These are phyloP conservation scores for Fusarium clavum DNA, from an alignment of 2,329 filamentous ascomycete genomes.

Conservation along the genomic window DNA sequence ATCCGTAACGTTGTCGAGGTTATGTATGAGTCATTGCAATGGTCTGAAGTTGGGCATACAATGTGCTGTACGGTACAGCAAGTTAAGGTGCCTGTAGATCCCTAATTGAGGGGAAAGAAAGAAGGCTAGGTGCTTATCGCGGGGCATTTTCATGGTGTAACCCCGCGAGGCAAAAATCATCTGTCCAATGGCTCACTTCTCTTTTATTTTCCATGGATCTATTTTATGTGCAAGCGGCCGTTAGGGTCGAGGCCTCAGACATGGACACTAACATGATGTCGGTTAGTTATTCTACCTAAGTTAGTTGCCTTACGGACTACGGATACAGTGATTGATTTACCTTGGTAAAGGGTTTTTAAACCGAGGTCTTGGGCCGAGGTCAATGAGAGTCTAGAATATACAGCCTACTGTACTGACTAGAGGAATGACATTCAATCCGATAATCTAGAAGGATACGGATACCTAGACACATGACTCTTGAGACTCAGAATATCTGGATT, in stretches of 20 bases:
- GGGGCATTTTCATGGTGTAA: slow-evolving; percentile 35
- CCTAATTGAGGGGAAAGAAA: slow-evolving; percentile 29
- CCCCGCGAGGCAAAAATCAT: slow-evolving; percentile 16
- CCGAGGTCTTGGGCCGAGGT: slow-evolving; percentile 24
- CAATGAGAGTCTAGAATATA: not conserved
- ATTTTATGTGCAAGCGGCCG: slow-evolving; percentile 12
- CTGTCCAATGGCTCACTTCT: slow-evolving; percentile 14
- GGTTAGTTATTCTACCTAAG: not conserved
- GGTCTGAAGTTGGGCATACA: not conserved
- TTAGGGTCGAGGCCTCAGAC: slow-evolving; percentile 19
- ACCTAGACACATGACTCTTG: not conserved
- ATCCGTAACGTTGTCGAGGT: slow-evolving; percentile 4
- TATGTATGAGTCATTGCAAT: slow-evolving; percentile 13
- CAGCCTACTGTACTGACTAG: not conserved
- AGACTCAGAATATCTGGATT: not conserved
- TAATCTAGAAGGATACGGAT: slow-evolving; percentile 14
- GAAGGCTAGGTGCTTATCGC: slow-evolving; percentile 21
- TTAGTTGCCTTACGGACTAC: not conserved
- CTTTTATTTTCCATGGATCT: slow-evolving; percentile 1
- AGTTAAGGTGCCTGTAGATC: slow-evolving; percentile 41
- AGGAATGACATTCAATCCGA: slow-evolving; percentile 7
- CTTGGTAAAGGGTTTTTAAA: not conserved
- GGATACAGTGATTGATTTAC: not conserved
- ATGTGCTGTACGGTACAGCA: not conserved
- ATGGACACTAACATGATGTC: slow-evolving; percentile 3